Percentiles rank a stretch among this genome's conserved stretches.
Evolutionary conservation across 2,329 filamentous ascomycete genomes (phyloP).

Genomic region (Clarireedia sp.): DNA sequence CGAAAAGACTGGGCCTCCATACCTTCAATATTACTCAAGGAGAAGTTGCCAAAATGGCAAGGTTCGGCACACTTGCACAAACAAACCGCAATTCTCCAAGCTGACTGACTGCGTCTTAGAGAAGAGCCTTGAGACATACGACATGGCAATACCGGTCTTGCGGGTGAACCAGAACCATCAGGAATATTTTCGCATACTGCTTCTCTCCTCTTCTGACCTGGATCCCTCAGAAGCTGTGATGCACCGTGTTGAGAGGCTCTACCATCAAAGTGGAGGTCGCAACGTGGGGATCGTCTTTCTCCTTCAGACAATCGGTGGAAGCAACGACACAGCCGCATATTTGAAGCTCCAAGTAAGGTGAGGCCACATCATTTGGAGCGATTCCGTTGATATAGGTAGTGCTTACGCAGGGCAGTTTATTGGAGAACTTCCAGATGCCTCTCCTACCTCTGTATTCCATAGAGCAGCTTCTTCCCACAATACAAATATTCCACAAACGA

Average conservation of each 20-base stretch:
- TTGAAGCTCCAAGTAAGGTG: constrained; percentile 28
- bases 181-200: constrained; percentile 22
- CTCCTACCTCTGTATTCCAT: constrained; percentile 24
- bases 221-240: constrained; percentile 11
- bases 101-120: constrained; percentile 19
- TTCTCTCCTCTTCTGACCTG: constrained; percentile 25
- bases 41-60: constrained; percentile 24
- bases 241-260: constrained; percentile 27
- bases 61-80: constrained; percentile 15
- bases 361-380: neutral
- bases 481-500: constrained; percentile 24
- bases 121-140: constrained; percentile 22
- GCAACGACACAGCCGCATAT: constrained; percentile 20
- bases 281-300: constrained; percentile 29
- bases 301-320: constrained; percentile 15
- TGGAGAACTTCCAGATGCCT: constrained; percentile 24
- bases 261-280: constrained; percentile 25
- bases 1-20: constrained; percentile 25
- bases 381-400: neutral
- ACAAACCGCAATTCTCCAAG: neutral
- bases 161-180: constrained; percentile 7
- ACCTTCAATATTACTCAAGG: constrained; percentile 21
- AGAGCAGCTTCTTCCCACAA: constrained; percentile 17
- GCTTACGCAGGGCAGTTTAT: constrained; percentile 18
- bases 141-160: constrained; percentile 24